Evolutionary conservation across 495 filamentous ascomycete genomes (phyloP).

Genomic region (Cryomyces minteri): DNA sequence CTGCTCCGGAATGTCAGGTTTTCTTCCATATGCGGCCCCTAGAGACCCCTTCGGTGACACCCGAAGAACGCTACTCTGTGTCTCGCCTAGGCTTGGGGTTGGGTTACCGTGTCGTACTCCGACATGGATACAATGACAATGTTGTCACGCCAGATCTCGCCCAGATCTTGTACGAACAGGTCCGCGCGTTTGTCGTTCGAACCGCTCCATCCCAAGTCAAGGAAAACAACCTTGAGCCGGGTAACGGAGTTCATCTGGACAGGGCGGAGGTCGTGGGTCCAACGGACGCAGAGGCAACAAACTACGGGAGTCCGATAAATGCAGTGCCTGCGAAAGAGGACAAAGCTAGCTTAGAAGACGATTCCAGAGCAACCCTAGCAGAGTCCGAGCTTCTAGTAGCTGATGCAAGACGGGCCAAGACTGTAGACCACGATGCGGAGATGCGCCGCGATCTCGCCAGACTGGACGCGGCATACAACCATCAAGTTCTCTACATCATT

Average conservation of each 20-base stretch:
- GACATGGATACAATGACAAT: slow-evolving; percentile 49
- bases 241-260: no score
- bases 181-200: slow-evolving; percentile 30
- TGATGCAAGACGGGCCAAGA: no score
- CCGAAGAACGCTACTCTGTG: slow-evolving; percentile 30
- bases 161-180: slow-evolving; percentile 34
- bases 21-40: slow-evolving; percentile 17
- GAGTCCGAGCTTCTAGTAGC: no score
- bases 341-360: slow-evolving; percentile 3
- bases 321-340: neutral
- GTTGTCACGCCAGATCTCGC: slow-evolving; percentile 42
- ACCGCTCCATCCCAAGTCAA: slow-evolving; percentile 6
- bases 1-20: slow-evolving; percentile 9
- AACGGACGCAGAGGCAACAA: neutral
- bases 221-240: no score
- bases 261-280: no score
- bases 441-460: slow-evolving; percentile 21
- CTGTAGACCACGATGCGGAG: neutral
- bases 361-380: neutral
- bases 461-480: slow-evolving; percentile 35
- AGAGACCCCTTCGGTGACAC: slow-evolving; percentile 11
- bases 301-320: neutral
- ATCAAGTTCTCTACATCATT: slow-evolving; percentile 49
- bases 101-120: slow-evolving; percentile 39
- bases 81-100: slow-evolving; percentile 11